Evolutionary conservation across 768 basidiomycete species (phyloP).

Genomic region (Kwoniella sp.): DNA sequence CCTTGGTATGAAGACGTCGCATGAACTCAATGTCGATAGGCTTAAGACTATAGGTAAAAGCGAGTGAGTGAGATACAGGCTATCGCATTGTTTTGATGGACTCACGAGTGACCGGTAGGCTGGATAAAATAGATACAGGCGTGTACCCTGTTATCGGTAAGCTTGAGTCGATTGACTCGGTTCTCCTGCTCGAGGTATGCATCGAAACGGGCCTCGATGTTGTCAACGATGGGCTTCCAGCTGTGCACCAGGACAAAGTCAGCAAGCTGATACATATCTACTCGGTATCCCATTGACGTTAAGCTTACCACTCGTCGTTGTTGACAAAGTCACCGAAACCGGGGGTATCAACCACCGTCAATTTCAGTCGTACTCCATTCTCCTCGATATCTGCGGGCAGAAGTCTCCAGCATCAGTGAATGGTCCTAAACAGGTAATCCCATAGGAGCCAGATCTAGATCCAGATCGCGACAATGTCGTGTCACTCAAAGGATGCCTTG

Average conservation of each 20-base stretch:
- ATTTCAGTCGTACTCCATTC: constrained; percentile 89
- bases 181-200: constrained; percentile 98
- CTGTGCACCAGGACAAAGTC: constrained; percentile 59
- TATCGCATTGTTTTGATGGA: constrained; percentile 16
- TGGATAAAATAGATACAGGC: constrained; percentile 99
- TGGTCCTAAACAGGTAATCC: no score
- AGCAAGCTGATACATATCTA: neutral
- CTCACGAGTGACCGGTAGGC: constrained; percentile 96
- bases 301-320: constrained; percentile 86
- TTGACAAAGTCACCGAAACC: constrained; percentile 99
- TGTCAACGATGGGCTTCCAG: constrained; percentile 98
- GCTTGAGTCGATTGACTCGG: constrained; percentile 90
- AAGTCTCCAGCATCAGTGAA: neutral
- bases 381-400: constrained; percentile 93
- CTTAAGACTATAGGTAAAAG: constrained; percentile 70
- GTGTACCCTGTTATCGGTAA: constrained; percentile 95
- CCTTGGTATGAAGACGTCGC: constrained; percentile 93
- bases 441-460: neutral
- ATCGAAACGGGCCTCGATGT: constrained; percentile 97
- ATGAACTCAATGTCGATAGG: constrained; percentile 99
- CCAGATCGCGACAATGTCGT: neutral
- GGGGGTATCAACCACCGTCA: constrained; percentile 99
- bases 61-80: neutral
- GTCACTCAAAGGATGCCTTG: neutral
- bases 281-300: neutral